Conservation (phyloP, 2,329 filamentous ascomycete genomes). For the Clonostachys byssicola region DNA sequence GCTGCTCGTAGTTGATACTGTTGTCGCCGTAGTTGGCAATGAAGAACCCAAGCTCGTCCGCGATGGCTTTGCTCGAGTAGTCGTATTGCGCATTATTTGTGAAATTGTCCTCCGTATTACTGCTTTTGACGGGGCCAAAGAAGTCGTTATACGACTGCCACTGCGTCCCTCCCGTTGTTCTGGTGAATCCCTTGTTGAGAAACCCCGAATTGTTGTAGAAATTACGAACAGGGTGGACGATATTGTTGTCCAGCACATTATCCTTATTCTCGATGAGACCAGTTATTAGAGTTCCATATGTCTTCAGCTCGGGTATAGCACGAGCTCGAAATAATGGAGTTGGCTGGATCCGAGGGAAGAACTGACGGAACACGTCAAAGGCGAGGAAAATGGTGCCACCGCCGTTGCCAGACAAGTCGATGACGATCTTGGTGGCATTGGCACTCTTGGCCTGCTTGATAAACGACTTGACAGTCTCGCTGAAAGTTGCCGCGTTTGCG, state of each 20-base stretch:
- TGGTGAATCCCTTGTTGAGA: too few species aligned
- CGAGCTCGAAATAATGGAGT: neutral
- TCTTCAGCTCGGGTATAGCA: neutral
- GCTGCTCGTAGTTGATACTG: neutral
- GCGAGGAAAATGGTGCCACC: conserved; percentile 48
- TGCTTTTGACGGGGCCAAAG: neutral
- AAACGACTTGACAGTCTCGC: neutral
- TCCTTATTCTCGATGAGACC: too few species aligned
- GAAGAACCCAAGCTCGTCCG: conserved; percentile 24
- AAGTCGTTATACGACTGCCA: neutral
- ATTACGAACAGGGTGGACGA: too few species aligned
- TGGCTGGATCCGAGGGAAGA: conserved; percentile 16
- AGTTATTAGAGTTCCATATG: too few species aligned
- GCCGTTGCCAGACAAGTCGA: conserved; percentile 58
- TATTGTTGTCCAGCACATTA: too few species aligned
- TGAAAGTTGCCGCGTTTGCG: neutral
- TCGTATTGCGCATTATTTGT: neutral
- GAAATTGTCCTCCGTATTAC: neutral
- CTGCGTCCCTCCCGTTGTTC: too few species aligned
- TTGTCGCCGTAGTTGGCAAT: conserved; percentile 37
- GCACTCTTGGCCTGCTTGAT: neutral
- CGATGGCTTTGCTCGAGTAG: conserved; percentile 17
- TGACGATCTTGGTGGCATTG: conserved; percentile 44
- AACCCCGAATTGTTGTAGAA: too few species aligned
- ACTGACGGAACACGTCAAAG: conserved; percentile 40